Evolutionary conservation across 805 yeast species (phyloP).

Genomic region (Saturnispora mendoncae): DNA sequence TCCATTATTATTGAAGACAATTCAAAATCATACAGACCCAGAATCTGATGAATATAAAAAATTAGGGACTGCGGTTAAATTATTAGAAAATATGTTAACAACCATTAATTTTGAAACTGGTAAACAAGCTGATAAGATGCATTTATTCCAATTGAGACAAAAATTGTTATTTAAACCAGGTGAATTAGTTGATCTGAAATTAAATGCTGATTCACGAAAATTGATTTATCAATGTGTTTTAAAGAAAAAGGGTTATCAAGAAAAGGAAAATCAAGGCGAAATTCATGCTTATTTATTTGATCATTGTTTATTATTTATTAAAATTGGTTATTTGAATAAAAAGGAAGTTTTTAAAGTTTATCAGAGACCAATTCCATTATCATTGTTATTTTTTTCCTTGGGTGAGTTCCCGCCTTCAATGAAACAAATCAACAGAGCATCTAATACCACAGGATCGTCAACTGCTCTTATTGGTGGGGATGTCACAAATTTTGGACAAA

Average conservation of each 20-base stretch:
- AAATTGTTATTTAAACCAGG: slow-evolving; percentile 72
- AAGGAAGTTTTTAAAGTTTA: slow-evolving; percentile 87
- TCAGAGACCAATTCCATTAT: slow-evolving; percentile 80
- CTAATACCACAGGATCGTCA: slow-evolving; percentile 29
- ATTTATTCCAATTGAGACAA: slow-evolving; percentile 78
- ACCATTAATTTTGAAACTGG: slow-evolving; percentile 85
- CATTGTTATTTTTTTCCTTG: slow-evolving; percentile 62
- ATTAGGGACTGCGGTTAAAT: slow-evolving; percentile 63
- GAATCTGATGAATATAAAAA: slow-evolving; percentile 64
- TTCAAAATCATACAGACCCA: slow-evolving; percentile 73
- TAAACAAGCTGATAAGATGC: slow-evolving; percentile 86
- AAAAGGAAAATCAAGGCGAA: slow-evolving; percentile 63
- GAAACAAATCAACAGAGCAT: slow-evolving; percentile 34
- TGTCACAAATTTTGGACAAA: slow-evolving; percentile 12
- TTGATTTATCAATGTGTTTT: slow-evolving; percentile 72
- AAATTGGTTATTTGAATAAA: slow-evolving; percentile 78
- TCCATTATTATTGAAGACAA: slow-evolving; percentile 74
- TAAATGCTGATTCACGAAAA: slow-evolving; percentile 72
- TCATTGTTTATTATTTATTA: slow-evolving; percentile 76
- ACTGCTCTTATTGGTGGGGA: slow-evolving; percentile 23
- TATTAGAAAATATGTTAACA: slow-evolving; percentile 64
- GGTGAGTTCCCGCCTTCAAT: slow-evolving; percentile 71
- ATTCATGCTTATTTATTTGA: slow-evolving; percentile 84
- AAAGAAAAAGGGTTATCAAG: slow-evolving; percentile 60
- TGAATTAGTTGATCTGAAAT: slow-evolving; percentile 77